Percentiles rank a stretch among this genome's conserved stretches.
Conservation (phyloP, 208 protist species). For the Acanthamoeba lugdunensis region DNA sequence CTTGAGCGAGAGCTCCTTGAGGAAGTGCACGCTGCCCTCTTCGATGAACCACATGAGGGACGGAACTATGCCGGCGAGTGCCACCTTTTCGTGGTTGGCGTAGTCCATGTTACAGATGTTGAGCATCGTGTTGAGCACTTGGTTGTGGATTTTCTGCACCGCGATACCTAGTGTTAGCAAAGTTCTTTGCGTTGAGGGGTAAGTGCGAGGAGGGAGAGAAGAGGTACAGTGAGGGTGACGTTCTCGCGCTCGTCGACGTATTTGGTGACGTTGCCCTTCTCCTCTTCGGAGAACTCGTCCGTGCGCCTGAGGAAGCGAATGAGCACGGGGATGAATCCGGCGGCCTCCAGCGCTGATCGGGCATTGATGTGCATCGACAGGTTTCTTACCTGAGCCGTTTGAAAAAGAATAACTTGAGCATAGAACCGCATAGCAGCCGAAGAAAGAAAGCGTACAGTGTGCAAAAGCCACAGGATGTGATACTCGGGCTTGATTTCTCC, state of each 20-base stretch:
- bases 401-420: neutral
- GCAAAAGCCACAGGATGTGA: conserved; percentile 67
- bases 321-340: conserved; percentile 53
- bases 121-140: conserved; percentile 86
- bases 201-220: neutral
- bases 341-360: conserved; percentile 34
- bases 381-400: conserved; percentile 9
- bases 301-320: conserved; percentile 63
- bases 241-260: conserved; percentile 58
- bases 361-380: conserved; percentile 70
- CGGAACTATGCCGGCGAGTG: conserved; percentile 85
- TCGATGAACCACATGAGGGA: conserved; percentile 85
- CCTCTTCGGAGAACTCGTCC: conserved; percentile 71
- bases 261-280: conserved; percentile 71
- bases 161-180: conserved; percentile 57
- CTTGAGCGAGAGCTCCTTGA: conserved; percentile 85
- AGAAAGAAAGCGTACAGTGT: neutral
- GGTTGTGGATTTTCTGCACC: conserved; percentile 85
- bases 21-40: conserved; percentile 76
- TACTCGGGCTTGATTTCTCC: conserved; percentile 60
- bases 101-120: conserved; percentile 87
- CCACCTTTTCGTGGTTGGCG: conserved; percentile 86
- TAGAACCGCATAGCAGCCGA: neutral
- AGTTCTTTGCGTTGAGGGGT: neutral
- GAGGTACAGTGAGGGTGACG: conserved; percentile 69